These are phyloP conservation scores for Fraxinus albicans DNA, from an alignment of 305 asterid species.

Conservation along the genomic window DNA sequence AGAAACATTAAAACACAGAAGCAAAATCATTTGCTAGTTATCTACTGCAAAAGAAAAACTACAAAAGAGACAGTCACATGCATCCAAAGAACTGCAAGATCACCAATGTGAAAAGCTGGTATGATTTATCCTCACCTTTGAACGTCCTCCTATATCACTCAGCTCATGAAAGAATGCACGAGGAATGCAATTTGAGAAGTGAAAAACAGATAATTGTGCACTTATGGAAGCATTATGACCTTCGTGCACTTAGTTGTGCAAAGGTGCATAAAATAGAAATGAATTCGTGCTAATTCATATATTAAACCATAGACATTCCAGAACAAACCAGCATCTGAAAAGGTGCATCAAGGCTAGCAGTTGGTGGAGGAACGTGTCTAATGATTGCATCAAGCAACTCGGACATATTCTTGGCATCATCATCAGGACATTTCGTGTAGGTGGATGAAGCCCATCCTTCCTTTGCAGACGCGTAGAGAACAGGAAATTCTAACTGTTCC, in stretches of 20 bases:
- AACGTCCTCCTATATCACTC: slow-evolving; percentile 10
- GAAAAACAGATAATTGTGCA: neutral
- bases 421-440: slow-evolving; percentile 78
- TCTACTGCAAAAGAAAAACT: slow-evolving; percentile 8
- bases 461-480: slow-evolving; percentile 96
- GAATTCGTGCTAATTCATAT: neutral
- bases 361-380: slow-evolving; percentile 81
- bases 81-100: slow-evolving; percentile 1
- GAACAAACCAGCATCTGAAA: slow-evolving; percentile 94
- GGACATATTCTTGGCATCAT: slow-evolving; percentile 79
- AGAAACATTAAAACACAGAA: slow-evolving; percentile 4
- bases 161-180: slow-evolving; percentile 12
- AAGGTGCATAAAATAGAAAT: neutral
- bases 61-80: neutral
- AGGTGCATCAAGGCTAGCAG: slow-evolving; percentile 76
- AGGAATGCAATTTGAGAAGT: neutral
- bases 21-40: slow-evolving; percentile 3
- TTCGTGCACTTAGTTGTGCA: slow-evolving; percentile 1
- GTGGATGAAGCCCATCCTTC: slow-evolving; percentile 98
- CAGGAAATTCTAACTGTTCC: slow-evolving; percentile 95
- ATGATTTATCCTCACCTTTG: slow-evolving; percentile 8
- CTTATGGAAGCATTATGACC: neutral
- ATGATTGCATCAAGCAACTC: slow-evolving; percentile 84
- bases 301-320: slow-evolving; percentile 21
- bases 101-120: slow-evolving; percentile 10